phyloP scores from a whole-genome alignment of 805 yeast genomes.

The Candida succiphila region DNA sequence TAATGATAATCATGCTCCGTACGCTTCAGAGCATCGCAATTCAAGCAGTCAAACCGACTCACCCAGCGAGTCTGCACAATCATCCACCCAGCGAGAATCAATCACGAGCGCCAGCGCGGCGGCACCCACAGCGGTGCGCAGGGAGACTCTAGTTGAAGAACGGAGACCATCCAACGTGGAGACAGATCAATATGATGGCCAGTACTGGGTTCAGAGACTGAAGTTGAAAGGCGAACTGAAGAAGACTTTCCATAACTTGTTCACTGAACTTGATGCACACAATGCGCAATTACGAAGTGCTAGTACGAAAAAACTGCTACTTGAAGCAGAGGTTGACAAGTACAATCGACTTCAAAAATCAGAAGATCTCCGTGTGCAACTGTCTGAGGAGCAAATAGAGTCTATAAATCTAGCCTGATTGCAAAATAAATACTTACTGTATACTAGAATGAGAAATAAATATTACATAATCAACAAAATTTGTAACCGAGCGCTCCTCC shows the following conservation, averaged over 20 bases:
- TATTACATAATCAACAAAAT: too few relatives aligned
- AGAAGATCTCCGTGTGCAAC: conserved; percentile 16
- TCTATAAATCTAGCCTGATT: conserved; percentile 31
- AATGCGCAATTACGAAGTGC: conserved; percentile 9
- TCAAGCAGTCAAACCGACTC: neutral
- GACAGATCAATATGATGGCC: conserved; percentile 2
- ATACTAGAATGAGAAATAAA: too few relatives aligned
- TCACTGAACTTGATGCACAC: conserved; percentile 14
- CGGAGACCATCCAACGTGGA: too few relatives aligned
- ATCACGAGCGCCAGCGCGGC: neutral
- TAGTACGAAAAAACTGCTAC: conserved; percentile 10
- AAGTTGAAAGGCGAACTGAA: conserved; percentile 12
- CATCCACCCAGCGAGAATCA: neutral
- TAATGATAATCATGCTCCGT: too few relatives aligned
- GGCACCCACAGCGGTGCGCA: neutral
- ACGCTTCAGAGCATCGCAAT: neutral
- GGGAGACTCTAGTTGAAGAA: neutral
- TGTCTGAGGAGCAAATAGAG: conserved; percentile 36
- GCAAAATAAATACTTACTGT: too few relatives aligned
- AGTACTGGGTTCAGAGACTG: conserved; percentile 21
- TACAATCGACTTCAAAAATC: conserved; percentile 13
- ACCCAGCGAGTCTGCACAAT: neutral
- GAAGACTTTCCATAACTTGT: conserved; percentile 6
- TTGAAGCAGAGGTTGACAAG: conserved; percentile 19
- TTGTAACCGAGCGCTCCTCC: too few relatives aligned